Evolutionary conservation across 768 basidiomycete species (phyloP).

Genomic region (Auricularia cornea): DNA sequence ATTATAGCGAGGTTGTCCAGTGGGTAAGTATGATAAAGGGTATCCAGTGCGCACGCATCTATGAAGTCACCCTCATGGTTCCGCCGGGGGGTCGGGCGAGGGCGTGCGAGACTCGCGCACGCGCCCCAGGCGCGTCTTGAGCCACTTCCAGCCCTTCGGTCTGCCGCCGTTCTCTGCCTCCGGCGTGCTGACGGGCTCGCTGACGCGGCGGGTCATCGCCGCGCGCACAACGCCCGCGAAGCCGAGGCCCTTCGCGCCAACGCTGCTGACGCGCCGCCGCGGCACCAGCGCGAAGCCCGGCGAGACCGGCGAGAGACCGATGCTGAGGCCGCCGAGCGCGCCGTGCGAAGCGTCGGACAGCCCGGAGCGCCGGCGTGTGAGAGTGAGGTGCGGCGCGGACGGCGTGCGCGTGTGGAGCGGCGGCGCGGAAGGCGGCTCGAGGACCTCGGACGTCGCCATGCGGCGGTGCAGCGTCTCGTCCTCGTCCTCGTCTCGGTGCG

Average conservation of each 20-base stretch:
- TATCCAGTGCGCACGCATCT: no score
- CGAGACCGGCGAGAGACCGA: constrained; percentile 65
- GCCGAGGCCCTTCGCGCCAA: background rate
- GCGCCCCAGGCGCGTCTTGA: no score
- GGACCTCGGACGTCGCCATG: background rate
- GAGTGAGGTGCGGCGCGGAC: background rate
- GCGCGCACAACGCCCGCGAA: background rate
- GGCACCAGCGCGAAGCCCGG: constrained; percentile 71
- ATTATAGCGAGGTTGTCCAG: no score
- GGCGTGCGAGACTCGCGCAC: no score
- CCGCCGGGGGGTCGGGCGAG: no score
- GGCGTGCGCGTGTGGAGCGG: background rate
- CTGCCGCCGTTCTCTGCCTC: no score
- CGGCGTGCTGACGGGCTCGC: background rate
- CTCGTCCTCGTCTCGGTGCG: background rate
- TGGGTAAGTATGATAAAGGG: no score
- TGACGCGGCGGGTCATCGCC: background rate
- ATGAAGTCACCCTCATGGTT: no score
- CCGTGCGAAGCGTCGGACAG: background rate
- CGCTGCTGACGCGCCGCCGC: background rate
- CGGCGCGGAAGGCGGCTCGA: background rate
- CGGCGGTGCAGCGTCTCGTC: background rate
- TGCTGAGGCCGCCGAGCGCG: constrained; percentile 47
- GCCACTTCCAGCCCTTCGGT: no score
- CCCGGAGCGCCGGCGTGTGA: background rate